A percentile compares a stretch with the other conserved stretches of the same genome.
These are phyloP conservation scores for Penicillium sp. DNA, from an alignment of 2,329 filamentous ascomycete species.

Conservation along the genomic window DNA sequence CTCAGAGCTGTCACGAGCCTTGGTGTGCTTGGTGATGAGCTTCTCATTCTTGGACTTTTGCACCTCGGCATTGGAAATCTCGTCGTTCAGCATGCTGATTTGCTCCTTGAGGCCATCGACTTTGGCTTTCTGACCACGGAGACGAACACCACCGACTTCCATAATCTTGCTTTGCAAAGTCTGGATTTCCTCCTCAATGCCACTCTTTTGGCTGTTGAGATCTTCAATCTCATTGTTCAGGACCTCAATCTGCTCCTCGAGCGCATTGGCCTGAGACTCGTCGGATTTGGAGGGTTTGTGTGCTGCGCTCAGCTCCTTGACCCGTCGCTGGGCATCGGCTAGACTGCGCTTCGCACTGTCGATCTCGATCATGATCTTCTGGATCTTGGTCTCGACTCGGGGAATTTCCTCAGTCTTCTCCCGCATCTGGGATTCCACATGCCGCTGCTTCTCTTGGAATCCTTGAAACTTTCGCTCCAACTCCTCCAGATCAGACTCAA, in stretches of 20 bases:
- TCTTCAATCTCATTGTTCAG: conserved; percentile 76
- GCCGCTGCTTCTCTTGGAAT: conserved; percentile 79
- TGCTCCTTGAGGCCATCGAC: conserved; percentile 87
- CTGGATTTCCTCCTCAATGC: conserved; percentile 90
- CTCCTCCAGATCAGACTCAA: conserved; percentile 81
- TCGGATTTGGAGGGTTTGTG: conserved; percentile 79
- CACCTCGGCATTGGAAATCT: conserved; percentile 81
- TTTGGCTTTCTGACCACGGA: conserved; percentile 84
- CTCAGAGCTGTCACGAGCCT: conserved; percentile 72
- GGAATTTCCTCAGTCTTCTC: conserved; percentile 76
- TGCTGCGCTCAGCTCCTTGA: conserved; percentile 78
- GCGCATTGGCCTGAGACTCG: conserved; percentile 65
- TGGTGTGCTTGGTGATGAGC: conserved; percentile 80
- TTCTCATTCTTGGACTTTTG: conserved; percentile 92
- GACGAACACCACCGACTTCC: conserved; percentile 91
- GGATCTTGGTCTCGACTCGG: conserved; percentile 80
- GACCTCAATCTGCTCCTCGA: conserved; percentile 74
- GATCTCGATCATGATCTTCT: conserved; percentile 84
- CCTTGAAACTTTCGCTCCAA: conserved; percentile 79
- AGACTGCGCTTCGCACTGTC: conserved; percentile 84
- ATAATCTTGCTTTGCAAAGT: conserved; percentile 93
- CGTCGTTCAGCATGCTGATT: conserved; percentile 74
- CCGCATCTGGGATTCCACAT: conserved; percentile 70
- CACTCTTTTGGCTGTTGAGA: conserved; percentile 79
- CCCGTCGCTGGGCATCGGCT: conserved; percentile 75